Evolutionary conservation across 2,329 filamentous ascomycete species (phyloP), one percentile per base, ranked within the genome.

Genomic region (Clarireedia hainanense): DNA sequence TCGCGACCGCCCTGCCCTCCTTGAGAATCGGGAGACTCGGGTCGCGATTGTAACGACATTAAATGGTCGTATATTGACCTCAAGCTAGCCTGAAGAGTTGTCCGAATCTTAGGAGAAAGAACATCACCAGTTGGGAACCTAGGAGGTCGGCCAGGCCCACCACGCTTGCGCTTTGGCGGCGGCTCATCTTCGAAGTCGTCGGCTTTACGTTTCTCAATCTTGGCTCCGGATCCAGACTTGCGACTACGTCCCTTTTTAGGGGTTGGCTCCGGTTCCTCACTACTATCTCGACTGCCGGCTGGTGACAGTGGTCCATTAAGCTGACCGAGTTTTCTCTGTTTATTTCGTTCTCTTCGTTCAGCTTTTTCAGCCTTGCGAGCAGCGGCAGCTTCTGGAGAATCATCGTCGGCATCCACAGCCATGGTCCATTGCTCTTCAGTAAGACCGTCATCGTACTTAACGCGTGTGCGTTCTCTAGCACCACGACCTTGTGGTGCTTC

Each of bases 381-480:
- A 39, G 95, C 91, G 2, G 94, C 94, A 53, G 90, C 91, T 69
- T 97, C 94, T 30, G 96, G 91, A 0, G 84, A 86, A 69, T 99
- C 94, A 1, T 99, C 94, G 50, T 96, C 91, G 58, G 95, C 92
- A 69, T 99, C 94, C 34, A 99, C 92, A 53, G 94, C 94, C 77
- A 96, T 92, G 51, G 97, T 81, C 94, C 94, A 99, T 72, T 99
- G 95, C 75, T 99, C 94, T 74, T 99, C 95, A 0, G 94, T 97
- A 30, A 99, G 83, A 52, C 95, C 94, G 67, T 99, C 94, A 66
- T 99, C 94, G 65, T 99, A 99, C 71, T 88, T 88, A 66, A 96
- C 91, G 67, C 90, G 86, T 63, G 91, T 96, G 59, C 95, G 86
- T 74, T 99, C 94, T 75, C 94, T 88, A 61, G 92, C 92, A 65